These are phyloP conservation scores for Plasmodium sp. DNA, from an alignment of 169 alveolate species.

Conservation along the genomic window DNA sequence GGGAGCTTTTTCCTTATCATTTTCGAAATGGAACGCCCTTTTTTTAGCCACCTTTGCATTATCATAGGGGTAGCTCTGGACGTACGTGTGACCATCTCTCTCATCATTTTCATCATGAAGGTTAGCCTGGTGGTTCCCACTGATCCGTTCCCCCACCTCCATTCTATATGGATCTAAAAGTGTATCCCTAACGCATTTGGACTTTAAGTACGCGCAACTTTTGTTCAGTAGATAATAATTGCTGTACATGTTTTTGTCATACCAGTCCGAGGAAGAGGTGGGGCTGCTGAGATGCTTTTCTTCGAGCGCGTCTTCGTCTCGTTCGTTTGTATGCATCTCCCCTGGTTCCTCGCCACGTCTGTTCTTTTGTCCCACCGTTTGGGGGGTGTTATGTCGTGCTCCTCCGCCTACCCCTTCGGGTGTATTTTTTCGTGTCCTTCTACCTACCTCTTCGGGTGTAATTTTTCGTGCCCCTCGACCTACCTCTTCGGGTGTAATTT, in stretches of 20 bases:
- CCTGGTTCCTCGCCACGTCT: neutral
- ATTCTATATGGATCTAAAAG: conserved; percentile 13
- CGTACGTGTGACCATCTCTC: neutral
- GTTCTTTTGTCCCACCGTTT: neutral
- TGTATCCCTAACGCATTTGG: conserved; percentile 21
- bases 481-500: neutral
- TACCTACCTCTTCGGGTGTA: neutral
- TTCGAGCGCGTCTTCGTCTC: neutral
- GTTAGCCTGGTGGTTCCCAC: neutral
- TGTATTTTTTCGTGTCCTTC: neutral
- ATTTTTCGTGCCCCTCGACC: neutral
- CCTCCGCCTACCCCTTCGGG: neutral
- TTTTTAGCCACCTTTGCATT: neutral
- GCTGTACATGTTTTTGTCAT: conserved; percentile 25
- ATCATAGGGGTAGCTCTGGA: neutral
- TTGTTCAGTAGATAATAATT: conserved; percentile 34
- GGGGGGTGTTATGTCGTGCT: neutral
- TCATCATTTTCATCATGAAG: neutral
- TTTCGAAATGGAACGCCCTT: neutral
- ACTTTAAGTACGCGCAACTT: conserved; percentile 41
- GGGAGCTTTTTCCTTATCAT: neutral
- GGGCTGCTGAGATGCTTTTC: neutral
- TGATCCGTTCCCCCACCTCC: neutral
- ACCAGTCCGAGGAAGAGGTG: neutral
- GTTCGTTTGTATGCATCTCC: neutral